Conservation (phyloP, 208 protist species). For the Acanthamoeba rhysodes region DNA sequence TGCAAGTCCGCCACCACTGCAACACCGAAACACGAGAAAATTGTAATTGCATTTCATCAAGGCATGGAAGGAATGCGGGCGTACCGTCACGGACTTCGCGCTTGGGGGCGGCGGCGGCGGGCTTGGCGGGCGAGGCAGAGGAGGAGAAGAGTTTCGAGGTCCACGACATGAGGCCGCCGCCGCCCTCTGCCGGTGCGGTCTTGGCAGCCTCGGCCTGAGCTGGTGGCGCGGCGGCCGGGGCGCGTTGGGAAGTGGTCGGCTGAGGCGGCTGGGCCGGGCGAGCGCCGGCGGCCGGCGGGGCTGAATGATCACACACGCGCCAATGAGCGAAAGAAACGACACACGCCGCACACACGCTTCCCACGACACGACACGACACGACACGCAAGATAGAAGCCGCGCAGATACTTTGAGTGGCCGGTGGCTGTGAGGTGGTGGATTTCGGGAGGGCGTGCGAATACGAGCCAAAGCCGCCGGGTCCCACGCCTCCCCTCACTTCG, state of each 20-base stretch:
- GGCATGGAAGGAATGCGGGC: too few relatives aligned
- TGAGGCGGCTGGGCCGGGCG: background rate
- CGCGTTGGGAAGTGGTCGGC: background rate
- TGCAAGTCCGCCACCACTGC: slow-evolving; percentile 36
- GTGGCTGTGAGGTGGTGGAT: background rate
- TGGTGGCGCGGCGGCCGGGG: background rate
- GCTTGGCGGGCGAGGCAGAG: background rate
- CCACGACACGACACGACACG: too few relatives aligned
- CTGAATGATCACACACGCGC: too few relatives aligned
- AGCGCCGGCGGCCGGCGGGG: background rate
- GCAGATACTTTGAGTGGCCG: background rate
- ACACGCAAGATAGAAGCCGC: too few relatives aligned
- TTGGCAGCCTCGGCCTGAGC: background rate
- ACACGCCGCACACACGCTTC: too few relatives aligned
- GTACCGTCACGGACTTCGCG: slow-evolving; percentile 19
- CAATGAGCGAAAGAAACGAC: too few relatives aligned
- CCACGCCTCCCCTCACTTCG: background rate
- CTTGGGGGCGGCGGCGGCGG: background rate
- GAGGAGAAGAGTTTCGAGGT: slow-evolving; percentile 32
- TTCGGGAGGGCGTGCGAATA: slow-evolving; percentile 30
- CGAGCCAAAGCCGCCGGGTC: slow-evolving; percentile 20
- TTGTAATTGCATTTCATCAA: too few relatives aligned
- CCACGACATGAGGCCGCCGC: slow-evolving; percentile 50
- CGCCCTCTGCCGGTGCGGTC: background rate
- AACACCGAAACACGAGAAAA: background rate